Evolutionary conservation across 2,329 filamentous ascomycete species (phyloP), one percentile per base, ranked within the genome.

Genomic region (Volutella citrinella): DNA sequence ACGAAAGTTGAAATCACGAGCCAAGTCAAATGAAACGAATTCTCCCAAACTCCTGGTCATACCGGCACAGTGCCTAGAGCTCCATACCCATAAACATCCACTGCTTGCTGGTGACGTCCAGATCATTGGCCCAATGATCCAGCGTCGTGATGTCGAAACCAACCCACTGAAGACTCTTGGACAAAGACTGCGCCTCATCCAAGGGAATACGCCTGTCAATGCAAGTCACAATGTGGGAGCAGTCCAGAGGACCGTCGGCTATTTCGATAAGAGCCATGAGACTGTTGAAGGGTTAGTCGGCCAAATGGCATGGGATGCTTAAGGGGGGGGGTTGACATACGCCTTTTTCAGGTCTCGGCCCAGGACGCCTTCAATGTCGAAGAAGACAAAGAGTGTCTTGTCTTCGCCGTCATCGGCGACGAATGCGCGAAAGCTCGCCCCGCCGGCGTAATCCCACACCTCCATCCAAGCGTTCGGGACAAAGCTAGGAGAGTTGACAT

Each of bases 61-160:
- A n/a, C n/a, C n/a, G n/a, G n/a, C n/a, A n/a, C n/a, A n/a, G n/a
- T n/a, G 87, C 69, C 58, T 74, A 95, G 38, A 91, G 69, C 60
- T 95, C 89, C 80, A 95, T 93, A 44, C 82, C 81, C 72, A 95
- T 79, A 59, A 94, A 88, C 39, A 95, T 63, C 90, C 90, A 96
- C 53, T 73, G 73, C 32, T 80, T 68, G 65, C 88, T 95, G 31
- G 84, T 80, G 33, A 82, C 74, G 44, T 85, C 78, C 34, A 74
- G 59, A 23, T 72, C 70, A 27, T 71, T 66, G 12, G 78, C 75
- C 83, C 88, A 95, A 49, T 79, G 76, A 49, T 89, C 82, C 26
- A 96, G 72, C 16, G 86, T 91, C 30, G 80, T 81, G 48, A 91
- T 75, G 56, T 87, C 85, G 57, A 95, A 95, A 35, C 90, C 90